phyloP scores from a whole-genome alignment of 176 grass and related monocot genomes.

The Aegilops bicornis region DNA sequence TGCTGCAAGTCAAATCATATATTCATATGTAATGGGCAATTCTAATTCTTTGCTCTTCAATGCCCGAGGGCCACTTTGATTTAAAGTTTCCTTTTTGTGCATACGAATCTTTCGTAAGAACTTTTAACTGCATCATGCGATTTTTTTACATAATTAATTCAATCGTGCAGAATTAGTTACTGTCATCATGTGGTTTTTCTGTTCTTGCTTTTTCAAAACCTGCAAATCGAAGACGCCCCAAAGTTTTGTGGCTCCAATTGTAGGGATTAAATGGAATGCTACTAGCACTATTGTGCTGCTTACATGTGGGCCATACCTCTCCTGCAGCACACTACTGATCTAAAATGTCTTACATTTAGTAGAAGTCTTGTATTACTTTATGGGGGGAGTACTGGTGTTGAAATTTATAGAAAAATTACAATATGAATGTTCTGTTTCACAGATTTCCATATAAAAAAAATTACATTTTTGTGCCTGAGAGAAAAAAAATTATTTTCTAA shows the following conservation, averaged over 20 bases:
- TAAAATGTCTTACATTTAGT: too few relatives aligned
- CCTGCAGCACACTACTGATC: too few relatives aligned
- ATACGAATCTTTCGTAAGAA: background rate
- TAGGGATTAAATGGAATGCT: background rate
- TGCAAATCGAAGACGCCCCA: background rate
- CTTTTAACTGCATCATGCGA: background rate
- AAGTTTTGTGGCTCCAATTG: background rate
- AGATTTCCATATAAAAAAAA: background rate
- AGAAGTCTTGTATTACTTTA: too few relatives aligned
- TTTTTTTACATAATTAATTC: background rate
- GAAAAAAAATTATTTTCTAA: background rate
- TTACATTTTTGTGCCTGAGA: background rate
- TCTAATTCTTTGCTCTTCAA: background rate
- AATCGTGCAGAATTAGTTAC: background rate
- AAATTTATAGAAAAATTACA: background rate
- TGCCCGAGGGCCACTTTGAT: background rate
- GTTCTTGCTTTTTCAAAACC: background rate
- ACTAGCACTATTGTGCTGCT: background rate
- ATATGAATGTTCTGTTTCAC: background rate
- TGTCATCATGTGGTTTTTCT: background rate
- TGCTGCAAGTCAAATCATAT: too few relatives aligned
- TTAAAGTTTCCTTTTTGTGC: background rate
- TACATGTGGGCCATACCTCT: background rate
- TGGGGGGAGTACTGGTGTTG: fast-evolving
- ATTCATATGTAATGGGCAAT: background rate